Base-by-base conservation (phyloP, 2,329 filamentous ascomycete genomes). In the Coniosporium tulheliwenetii region DNA sequence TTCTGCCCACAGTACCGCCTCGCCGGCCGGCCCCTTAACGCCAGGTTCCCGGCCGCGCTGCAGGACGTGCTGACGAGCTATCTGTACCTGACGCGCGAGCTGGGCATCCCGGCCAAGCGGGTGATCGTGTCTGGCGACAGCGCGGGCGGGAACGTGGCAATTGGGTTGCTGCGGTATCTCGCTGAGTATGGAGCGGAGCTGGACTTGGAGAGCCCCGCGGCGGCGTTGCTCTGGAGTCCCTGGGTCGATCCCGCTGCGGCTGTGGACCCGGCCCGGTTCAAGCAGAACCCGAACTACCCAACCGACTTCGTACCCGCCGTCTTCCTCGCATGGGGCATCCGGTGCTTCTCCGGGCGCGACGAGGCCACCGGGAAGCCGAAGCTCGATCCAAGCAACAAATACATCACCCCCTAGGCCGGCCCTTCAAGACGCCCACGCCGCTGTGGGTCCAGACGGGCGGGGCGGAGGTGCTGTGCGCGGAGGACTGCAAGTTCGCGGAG, bases 1-100 rank as follows among this genome's bases (percentile, higher is more conserved):
- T 61, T 70, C 41, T 48, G 48, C 12, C 64, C 64, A 1, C 65
- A 69, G 44, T 73, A 73, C 52, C 63, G 70, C 0, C 59, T 73
- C 5, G 56, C 64, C 4, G 58, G 57, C 0, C 59, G 64, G 33
- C 60, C 63, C 0, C 4, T 26, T 3, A 49, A 46, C 8, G 61
- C 61, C n/a, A 61, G 59, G 0, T 73, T 71, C 51, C 69, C 69
- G 1, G 69, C 68, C 0, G 63, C 65, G 3, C 49, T 70, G 3
- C 69, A 72, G 50, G 70, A 73, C 48, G 55, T 54, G 2, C 45
- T 73, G 36, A 63, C 67, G 0, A 47, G 57, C 3, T 71, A 69
- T 47, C 48, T 62, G 5, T 65, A 70, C 49, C 58, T 71, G 0
- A 43, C 67, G 8, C 19, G 19, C 19, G 52, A 54, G 3, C 49